A percentile compares a stretch with the other conserved stretches of the same genome.
Evolutionary conservation across 331 rosid species (phyloP).

Genomic region (Quercus tomentella): DNA sequence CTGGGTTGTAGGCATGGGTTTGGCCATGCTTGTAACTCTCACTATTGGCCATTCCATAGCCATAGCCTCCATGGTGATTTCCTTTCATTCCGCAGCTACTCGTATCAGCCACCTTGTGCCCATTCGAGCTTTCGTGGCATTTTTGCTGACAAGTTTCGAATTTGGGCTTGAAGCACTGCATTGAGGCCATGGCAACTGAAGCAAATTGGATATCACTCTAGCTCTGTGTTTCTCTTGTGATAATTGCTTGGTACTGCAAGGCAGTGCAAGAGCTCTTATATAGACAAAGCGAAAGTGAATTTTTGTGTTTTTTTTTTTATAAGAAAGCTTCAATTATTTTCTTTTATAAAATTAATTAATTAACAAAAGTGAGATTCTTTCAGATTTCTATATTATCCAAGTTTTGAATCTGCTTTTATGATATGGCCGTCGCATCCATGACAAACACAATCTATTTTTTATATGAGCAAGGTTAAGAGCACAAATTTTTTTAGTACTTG

Average conservation of each 20-base stretch:
- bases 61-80: not conserved
- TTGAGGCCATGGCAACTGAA: slow-evolving; percentile 1
- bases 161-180: not conserved
- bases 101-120: slow-evolving; percentile 2
- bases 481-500: no score
- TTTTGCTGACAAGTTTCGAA: not conserved
- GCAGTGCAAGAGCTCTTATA: not conserved
- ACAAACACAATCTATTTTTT: no score
- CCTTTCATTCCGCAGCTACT: not conserved
- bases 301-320: no score
- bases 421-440: no score
- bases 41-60: no score
- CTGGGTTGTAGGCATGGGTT: not conserved
- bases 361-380: no score
- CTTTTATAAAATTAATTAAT: no score
- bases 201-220: not conserved
- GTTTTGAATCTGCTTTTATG: no score
- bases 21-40: not conserved
- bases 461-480: no score
- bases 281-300: no score
- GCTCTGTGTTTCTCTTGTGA: not conserved
- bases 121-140: not conserved
- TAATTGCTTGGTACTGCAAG: not conserved
- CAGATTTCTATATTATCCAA: no score
- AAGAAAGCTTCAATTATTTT: no score